Base-by-base conservation (phyloP, 768 basidiomycete species). In the Cystobasidium onofrii region DNA sequence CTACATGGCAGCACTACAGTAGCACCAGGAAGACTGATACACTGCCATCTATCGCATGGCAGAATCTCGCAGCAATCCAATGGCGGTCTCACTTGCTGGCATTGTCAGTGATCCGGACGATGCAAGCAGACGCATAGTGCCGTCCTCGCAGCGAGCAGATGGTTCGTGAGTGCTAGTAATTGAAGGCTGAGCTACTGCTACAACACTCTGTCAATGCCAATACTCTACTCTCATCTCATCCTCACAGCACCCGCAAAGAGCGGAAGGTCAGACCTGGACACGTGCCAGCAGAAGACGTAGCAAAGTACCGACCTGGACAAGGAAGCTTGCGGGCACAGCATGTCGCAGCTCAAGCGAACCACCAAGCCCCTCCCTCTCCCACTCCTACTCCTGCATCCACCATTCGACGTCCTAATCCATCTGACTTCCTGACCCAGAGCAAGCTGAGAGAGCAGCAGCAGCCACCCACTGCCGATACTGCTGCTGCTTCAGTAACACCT, bases 231-330 rank as follows among this genome's bases (percentile, higher is more conserved):
- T n/a, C n/a, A n/a, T n/a, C n/a, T n/a, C 43, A 25, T 15, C 25
- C 23, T n/a, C 65, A 7, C n/a, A 67, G 65, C 43, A 27, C 44
- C 12, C 65, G 65, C n/a, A 67, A 67, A 52, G 44, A 67, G 65
- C 39, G 44, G 23, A 9, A 39, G 44, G 65, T 67, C 23, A 44
- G 46, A 50, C 65, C 65, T 3, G 65, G 65, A 43, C 52, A 29
- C 39, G 46, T 67, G 25, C 65, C 65, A 39, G 27, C 65, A 7
- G 65, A 67, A 67, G 65, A 67, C 39, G 65, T 67, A 27, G 65
- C 65, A 43, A 67, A 67, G 50, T 67, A 33, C 31, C 44, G 36
- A 36, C 25, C 36, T 29, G 65, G 65, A 67, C 65, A 67, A 52
- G 65, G 65, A n/a, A 25, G 44, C 65, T 12, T 67, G 43, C 27